A percentile compares a stretch with the other conserved stretches of the same genome.
These are phyloP conservation scores for Tetracladium marchalianum DNA, from an alignment of 495 filamentous ascomycete genomes.

Conservation along the genomic window DNA sequence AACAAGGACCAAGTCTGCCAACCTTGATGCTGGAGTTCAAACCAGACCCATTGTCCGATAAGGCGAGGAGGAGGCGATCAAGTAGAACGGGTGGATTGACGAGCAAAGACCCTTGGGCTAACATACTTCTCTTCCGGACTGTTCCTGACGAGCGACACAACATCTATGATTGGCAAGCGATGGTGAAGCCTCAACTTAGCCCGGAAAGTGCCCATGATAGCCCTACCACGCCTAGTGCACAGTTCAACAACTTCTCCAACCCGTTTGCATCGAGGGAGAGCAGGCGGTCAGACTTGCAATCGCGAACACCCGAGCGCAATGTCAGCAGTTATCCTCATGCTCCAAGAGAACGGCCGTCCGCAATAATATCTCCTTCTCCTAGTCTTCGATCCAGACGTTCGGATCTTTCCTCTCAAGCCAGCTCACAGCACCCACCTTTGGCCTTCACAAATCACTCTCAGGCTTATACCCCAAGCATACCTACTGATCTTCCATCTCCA, in stretches of 20 bases:
- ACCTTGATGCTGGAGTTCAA: constrained; percentile 41
- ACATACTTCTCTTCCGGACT: constrained; percentile 17
- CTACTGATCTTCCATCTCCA: constrained; percentile 42
- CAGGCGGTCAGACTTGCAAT: constrained; percentile 6
- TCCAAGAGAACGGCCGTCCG: constrained; percentile 13
- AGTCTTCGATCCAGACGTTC: constrained; percentile 43
- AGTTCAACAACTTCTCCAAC: constrained; percentile 16
- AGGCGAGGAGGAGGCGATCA: constrained; percentile 44
- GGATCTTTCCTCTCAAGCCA: constrained; percentile 42
- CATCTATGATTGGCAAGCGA: constrained; percentile 18
- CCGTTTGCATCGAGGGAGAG: constrained; percentile 13
- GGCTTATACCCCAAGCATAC: constrained; percentile 33
- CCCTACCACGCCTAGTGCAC: constrained; percentile 7
- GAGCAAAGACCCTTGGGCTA: constrained; percentile 15
- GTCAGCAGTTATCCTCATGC: constrained; percentile 11
- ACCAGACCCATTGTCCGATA: constrained; percentile 38
- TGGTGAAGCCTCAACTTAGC: constrained; percentile 12
- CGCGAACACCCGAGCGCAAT: constrained; percentile 1
- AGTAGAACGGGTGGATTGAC: constrained; percentile 40
- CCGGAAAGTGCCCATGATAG: constrained; percentile 4
- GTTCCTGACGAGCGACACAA: constrained; percentile 14
- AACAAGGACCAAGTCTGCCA: constrained; percentile 37
- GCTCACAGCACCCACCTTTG: constrained; percentile 29
- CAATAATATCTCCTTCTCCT: constrained; percentile 27
- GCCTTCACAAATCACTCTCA: constrained; percentile 13